Evolutionary conservation across 2,329 filamentous ascomycete genomes (phyloP).

Genomic region (Coniella vitis): DNA sequence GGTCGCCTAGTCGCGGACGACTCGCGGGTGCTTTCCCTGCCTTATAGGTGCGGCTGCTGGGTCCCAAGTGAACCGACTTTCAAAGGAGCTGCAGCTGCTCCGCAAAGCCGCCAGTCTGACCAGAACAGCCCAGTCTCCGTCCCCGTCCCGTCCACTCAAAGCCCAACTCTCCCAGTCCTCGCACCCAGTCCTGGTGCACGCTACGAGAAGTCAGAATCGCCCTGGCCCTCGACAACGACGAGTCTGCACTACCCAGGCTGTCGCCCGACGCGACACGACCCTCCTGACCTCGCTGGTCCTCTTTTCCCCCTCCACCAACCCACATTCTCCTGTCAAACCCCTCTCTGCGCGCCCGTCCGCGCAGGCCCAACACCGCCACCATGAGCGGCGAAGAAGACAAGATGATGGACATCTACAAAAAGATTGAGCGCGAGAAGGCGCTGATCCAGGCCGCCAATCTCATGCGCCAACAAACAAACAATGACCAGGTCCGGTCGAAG

Average conservation of each 20-base stretch:
- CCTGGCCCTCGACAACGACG: constrained; percentile 11
- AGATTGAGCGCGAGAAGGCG: constrained; percentile 96
- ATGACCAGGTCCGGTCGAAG: constrained; percentile 81
- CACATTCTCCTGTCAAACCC: not conserved
- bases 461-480: constrained; percentile 94
- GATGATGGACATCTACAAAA: constrained; percentile 78
- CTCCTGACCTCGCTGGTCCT: not conserved
- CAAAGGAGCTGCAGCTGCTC: not conserved
- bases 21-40: too few relatives aligned
- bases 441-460: constrained; percentile 89
- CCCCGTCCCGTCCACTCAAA: not conserved
- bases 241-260: constrained; percentile 5
- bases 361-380: constrained; percentile 30
- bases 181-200: constrained; percentile 6
- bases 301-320: not conserved
- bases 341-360: constrained; percentile 16
- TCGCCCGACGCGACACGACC: constrained; percentile 15
- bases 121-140: constrained; percentile 1
- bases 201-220: constrained; percentile 4
- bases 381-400: constrained; percentile 57
- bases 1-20: too few relatives aligned
- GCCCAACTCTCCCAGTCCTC: not conserved
- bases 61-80: too few relatives aligned
- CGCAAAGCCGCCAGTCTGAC: constrained; percentile 2
- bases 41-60: too few relatives aligned